Conservation (phyloP, 1,284 basidiomycete species). For the Ceratobasidium sp. region DNA sequence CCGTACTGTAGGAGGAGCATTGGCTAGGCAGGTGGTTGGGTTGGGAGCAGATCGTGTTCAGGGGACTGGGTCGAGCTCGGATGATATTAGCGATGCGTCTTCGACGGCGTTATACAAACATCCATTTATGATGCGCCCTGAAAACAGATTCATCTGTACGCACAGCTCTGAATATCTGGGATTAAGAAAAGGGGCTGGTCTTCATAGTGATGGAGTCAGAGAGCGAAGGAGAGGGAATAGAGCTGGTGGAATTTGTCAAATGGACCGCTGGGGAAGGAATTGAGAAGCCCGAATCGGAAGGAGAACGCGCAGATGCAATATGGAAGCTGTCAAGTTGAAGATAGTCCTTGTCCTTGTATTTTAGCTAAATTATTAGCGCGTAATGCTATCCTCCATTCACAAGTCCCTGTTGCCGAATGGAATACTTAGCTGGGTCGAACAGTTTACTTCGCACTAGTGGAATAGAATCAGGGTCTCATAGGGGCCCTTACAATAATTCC, state of each 20-base stretch:
- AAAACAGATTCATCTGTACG: slow-evolving; percentile 69
- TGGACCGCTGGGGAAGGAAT: slow-evolving; percentile 58
- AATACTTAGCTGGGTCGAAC: too few relatives aligned
- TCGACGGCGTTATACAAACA: slow-evolving; percentile 80
- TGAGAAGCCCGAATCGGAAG: slow-evolving; percentile 16
- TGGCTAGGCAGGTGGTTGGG: slow-evolving; percentile 89
- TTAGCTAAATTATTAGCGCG: too few relatives aligned
- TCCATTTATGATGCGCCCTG: slow-evolving; percentile 76
- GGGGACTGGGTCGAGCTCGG: slow-evolving; percentile 48
- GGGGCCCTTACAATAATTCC: too few relatives aligned
- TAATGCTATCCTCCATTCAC: too few relatives aligned
- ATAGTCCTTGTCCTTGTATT: too few relatives aligned
- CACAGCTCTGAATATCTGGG: slow-evolving; percentile 78
- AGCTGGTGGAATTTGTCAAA: slow-evolving; percentile 57
- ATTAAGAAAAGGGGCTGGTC: slow-evolving; percentile 67
- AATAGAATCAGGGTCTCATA: too few relatives aligned
- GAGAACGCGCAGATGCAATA: slow-evolving; percentile 26
- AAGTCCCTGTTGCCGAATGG: too few relatives aligned
- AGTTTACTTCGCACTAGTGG: too few relatives aligned
- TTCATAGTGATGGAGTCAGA: slow-evolving; percentile 50
- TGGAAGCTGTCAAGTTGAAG: slow-evolving; percentile 18
- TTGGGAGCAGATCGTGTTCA: slow-evolving; percentile 80
- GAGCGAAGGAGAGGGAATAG: slow-evolving; percentile 50
- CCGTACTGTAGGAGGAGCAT: slow-evolving; percentile 76
- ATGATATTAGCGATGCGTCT: slow-evolving; percentile 62